These are phyloP conservation scores for Nakazawaea sp. DNA, from an alignment of 805 yeast genomes.

Conservation along the genomic window DNA sequence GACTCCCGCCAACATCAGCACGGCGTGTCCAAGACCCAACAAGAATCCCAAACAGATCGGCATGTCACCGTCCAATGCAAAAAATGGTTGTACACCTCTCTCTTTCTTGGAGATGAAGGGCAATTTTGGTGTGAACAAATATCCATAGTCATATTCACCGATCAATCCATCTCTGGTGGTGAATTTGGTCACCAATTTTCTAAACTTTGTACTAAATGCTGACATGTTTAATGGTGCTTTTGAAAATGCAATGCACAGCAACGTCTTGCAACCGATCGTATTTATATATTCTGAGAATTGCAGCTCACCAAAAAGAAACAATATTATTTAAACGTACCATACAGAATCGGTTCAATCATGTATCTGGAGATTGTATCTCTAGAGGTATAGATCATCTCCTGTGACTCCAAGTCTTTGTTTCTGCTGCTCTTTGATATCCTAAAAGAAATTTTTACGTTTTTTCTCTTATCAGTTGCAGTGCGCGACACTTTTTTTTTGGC, in stretches of 20 bases:
- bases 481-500: too few species aligned
- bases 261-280: too few species aligned
- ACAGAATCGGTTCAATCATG: too few species aligned
- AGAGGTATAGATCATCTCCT: too few species aligned
- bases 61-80: slow-evolving; percentile 72
- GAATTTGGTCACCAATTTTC: slow-evolving; percentile 32
- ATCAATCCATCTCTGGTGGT: slow-evolving; percentile 74
- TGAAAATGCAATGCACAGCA: too few species aligned
- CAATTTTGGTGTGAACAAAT: slow-evolving; percentile 71
- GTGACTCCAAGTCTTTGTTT: too few species aligned
- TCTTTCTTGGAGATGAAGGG: slow-evolving; percentile 51
- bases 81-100: slow-evolving; percentile 72
- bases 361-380: too few species aligned
- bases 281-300: too few species aligned
- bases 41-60: slow-evolving; percentile 73
- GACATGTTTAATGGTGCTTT: not conserved
- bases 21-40: slow-evolving; percentile 80
- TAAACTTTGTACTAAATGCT: slow-evolving; percentile 1
- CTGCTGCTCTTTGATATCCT: too few species aligned
- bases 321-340: too few species aligned
- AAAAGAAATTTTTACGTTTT: too few species aligned
- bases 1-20: slow-evolving; percentile 90
- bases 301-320: not conserved
- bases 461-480: too few species aligned
- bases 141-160: slow-evolving; percentile 84